phyloP scores from a whole-genome alignment of 345 rosid genomes.

The Hibiscus mutabilis region DNA sequence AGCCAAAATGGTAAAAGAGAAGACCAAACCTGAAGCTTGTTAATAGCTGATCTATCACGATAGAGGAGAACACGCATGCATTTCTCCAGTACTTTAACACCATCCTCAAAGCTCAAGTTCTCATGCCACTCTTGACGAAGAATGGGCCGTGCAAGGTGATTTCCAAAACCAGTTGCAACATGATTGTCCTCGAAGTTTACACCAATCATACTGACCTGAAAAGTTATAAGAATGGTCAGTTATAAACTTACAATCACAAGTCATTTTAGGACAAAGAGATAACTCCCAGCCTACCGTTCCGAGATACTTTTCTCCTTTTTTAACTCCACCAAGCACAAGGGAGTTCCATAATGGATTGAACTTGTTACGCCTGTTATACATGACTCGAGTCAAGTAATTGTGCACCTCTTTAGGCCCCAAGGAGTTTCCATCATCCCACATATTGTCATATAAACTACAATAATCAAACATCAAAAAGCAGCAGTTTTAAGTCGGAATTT shows the following conservation, averaged over 20 bases:
- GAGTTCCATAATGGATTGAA: slow-evolving; percentile 96
- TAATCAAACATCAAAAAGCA: slow-evolving; percentile 10
- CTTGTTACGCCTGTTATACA: slow-evolving; percentile 97
- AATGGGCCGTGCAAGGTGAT: slow-evolving; percentile 86
- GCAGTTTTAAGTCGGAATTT: slow-evolving; percentile 11
- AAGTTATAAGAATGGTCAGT: slow-evolving; percentile 11
- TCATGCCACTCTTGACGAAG: slow-evolving; percentile 95
- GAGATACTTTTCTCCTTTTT: slow-evolving; percentile 87
- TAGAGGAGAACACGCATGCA: slow-evolving; percentile 95
- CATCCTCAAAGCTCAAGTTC: slow-evolving; percentile 83
- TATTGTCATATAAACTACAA: slow-evolving; percentile 83
- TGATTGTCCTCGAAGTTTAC: slow-evolving; percentile 86
- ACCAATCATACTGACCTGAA: slow-evolving; percentile 86
- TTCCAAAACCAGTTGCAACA: slow-evolving; percentile 94
- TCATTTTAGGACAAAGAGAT: neutral
- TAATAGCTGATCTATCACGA: slow-evolving; percentile 94
- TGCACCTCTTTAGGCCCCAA: slow-evolving; percentile 99
- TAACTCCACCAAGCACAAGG: slow-evolving; percentile 92
- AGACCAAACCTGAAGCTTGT: slow-evolving; percentile 39
- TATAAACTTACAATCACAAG: neutral
- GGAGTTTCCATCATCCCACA: slow-evolving; percentile 99
- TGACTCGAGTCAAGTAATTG: slow-evolving; percentile 82
- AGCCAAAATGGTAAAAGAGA: neutral
- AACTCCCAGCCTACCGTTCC: slow-evolving; percentile 56
- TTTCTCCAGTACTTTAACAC: slow-evolving; percentile 81